A percentile compares a stretch with the other conserved stretches of the same genome.
These are phyloP conservation scores for Saccharomycopsis synnaedendra DNA, from an alignment of 805 yeast genomes.

Conservation along the genomic window DNA sequence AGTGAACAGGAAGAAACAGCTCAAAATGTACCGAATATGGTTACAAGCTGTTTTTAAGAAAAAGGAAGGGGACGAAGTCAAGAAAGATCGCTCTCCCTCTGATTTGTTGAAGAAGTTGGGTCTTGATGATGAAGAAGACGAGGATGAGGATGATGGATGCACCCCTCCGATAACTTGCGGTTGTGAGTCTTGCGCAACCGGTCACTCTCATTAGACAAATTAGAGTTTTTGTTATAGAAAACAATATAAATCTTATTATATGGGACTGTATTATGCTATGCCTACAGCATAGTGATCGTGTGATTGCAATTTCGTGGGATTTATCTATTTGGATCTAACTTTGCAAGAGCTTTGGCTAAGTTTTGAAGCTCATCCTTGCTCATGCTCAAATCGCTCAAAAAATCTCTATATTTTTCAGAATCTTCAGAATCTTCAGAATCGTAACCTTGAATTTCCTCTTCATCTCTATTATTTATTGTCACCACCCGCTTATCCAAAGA, in stretches of 20 bases:
- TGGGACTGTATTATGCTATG: too few species aligned
- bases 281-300: too few species aligned
- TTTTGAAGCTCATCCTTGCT: not conserved
- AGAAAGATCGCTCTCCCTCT: not conserved
- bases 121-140: conserved; percentile 6
- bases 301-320: too few species aligned
- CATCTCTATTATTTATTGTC: not conserved
- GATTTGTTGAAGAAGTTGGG: conserved; percentile 14
- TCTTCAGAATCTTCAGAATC: not conserved
- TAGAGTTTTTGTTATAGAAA: too few species aligned
- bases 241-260: too few species aligned
- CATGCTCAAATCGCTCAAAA: not conserved
- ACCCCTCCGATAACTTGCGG: conserved; percentile 17
- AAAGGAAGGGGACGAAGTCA: conserved; percentile 16
- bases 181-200: conserved; percentile 12
- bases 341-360: not conserved
- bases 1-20: conserved; percentile 82
- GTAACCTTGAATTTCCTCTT: not conserved
- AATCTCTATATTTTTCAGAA: not conserved
- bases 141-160: conserved; percentile 13
- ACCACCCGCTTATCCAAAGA: too few species aligned
- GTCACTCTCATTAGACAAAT: conserved; percentile 1
- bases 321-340: too few species aligned
- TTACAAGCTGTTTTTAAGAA: conserved; percentile 77
- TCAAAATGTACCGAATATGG: conserved; percentile 97